These are phyloP conservation scores for Rhodomyrtus tomentosa DNA, from an alignment of 345 rosid species.

Conservation along the genomic window DNA sequence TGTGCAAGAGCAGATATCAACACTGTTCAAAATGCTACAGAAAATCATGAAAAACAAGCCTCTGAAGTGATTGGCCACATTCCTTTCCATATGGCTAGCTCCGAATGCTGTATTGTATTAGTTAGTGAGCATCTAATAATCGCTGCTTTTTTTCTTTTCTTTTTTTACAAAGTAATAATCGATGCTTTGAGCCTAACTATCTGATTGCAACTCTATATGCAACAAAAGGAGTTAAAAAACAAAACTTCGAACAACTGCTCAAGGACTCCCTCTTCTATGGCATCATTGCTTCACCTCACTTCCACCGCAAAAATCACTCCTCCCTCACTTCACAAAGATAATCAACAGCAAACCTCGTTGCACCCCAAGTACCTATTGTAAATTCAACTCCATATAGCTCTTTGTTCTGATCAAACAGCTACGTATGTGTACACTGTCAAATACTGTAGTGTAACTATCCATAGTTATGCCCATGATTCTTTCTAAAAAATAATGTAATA, in stretches of 20 bases:
- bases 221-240: neutral
- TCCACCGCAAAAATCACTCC: neutral
- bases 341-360: neutral
- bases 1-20: neutral
- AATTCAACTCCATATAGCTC: neutral
- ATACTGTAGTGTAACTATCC: neutral
- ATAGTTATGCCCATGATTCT: neutral
- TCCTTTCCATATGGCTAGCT: neutral
- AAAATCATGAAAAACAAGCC: neutral
- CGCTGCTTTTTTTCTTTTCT: too few species aligned
- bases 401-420: neutral
- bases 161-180: too few species aligned
- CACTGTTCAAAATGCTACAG: neutral
- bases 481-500: neutral
- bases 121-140: neutral
- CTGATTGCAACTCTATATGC: neutral
- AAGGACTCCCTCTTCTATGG: neutral
- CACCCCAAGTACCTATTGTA: neutral
- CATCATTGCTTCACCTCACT: neutral
- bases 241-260: neutral
- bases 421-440: neutral
- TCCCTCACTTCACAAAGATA: neutral
- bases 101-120: neutral
- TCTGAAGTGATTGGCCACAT: neutral
- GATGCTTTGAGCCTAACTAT: too few species aligned